Conservation (phyloP, 306 rosid species). For the Pueraria montana region DNA sequence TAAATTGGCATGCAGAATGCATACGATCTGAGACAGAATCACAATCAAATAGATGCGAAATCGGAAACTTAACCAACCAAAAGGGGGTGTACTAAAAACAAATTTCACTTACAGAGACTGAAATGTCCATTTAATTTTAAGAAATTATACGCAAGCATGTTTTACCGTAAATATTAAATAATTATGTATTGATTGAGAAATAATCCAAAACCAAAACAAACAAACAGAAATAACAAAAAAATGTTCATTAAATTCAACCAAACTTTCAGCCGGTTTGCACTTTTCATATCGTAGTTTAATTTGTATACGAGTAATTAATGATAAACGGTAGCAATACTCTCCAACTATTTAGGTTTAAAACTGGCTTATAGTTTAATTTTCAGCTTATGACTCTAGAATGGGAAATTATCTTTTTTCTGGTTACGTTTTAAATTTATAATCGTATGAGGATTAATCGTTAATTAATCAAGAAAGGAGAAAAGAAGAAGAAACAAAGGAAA, state of each 20-base stretch:
- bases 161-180: slow-evolving; percentile 18
- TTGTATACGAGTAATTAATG: not conserved
- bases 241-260: not conserved
- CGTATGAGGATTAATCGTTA: not conserved
- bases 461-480: not conserved
- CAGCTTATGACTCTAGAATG: not conserved
- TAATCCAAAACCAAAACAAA: not conserved
- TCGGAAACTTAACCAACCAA: not conserved
- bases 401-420: not conserved
- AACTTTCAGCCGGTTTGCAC: not conserved
- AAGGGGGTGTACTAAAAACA: not conserved
- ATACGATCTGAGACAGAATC: slow-evolving; percentile 11
- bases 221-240: not conserved
- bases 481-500: not conserved
- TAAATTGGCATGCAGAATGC: not conserved
- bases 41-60: not conserved
- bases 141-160: not conserved
- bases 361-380: not conserved
- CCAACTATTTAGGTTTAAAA: not conserved
- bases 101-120: not conserved
- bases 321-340: too few species aligned
- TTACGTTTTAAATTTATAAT: not conserved
- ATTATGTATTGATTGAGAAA: not conserved
- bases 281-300: too few species aligned
- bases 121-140: slow-evolving; percentile 12